Evolutionary conservation across 306 rosid species (phyloP).

Genomic region (Acacia melanoxylon): DNA sequence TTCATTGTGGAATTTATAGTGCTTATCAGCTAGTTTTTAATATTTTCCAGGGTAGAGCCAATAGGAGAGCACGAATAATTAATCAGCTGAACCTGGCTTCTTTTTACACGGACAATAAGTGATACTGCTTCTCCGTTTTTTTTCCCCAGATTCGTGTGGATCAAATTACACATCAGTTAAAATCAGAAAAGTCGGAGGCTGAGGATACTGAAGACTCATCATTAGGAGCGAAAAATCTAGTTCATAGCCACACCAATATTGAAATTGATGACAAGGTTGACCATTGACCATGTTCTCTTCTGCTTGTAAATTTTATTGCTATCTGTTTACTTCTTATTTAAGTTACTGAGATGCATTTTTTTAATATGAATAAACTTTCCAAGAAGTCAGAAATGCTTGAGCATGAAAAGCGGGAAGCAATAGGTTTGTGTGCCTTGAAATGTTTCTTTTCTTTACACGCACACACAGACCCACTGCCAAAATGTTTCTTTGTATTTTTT

Average conservation of each 20-base stretch:
- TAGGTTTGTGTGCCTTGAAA: constrained; percentile 57
- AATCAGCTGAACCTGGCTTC: constrained; percentile 41
- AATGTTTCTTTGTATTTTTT: neutral
- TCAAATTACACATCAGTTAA: constrained; percentile 70
- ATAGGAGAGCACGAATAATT: constrained; percentile 35
- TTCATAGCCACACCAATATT: constrained; percentile 33
- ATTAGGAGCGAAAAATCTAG: constrained; percentile 38
- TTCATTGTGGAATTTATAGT: constrained; percentile 28
- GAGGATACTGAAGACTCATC: constrained; percentile 38
- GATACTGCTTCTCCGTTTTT: constrained; percentile 54
- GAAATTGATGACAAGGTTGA: constrained; percentile 56
- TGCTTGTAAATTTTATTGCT: constrained; percentile 5
- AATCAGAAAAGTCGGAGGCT: constrained; percentile 49
- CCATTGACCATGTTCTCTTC: constrained; percentile 24
- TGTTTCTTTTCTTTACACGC: constrained; percentile 11
- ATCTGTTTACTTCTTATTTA: constrained; percentile 22
- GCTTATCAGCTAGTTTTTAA: constrained; percentile 35
- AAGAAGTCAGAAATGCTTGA: constrained; percentile 65
- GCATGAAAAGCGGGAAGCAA: constrained; percentile 78
- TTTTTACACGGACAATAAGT: constrained; percentile 51
- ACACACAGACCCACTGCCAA: neutral
- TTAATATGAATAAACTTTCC: constrained; percentile 10
- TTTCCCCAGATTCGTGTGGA: constrained; percentile 76
- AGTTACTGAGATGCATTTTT: constrained; percentile 32
- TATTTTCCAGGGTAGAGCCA: constrained; percentile 38